A percentile compares a stretch with the other conserved stretches of the same genome.
Conservation (phyloP, 768 basidiomycete species). For the Pulveroboletus sp. region DNA sequence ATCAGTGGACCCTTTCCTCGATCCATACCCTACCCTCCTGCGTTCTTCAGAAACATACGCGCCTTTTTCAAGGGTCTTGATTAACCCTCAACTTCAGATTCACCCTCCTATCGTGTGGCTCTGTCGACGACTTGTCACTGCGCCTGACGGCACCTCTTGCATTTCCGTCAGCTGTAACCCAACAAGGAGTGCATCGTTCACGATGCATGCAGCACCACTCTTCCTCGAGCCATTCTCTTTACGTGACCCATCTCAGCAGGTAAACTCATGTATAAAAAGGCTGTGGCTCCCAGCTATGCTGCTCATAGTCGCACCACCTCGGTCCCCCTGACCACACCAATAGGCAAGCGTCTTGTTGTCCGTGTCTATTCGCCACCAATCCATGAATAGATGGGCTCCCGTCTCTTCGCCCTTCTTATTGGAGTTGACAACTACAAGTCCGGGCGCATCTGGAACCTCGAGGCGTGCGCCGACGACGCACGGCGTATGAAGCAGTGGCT, state of each 20-base stretch:
- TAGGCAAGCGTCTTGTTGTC: constrained; percentile 9
- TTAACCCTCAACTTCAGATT: constrained; percentile 2
- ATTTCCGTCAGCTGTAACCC: constrained; percentile 19
- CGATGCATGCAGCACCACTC: neutral
- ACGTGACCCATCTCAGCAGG: constrained; percentile 8
- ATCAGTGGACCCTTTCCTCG: neutral
- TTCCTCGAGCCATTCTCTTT: neutral
- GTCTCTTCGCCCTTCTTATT: constrained; percentile 61
- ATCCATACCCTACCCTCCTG: constrained; percentile 1
- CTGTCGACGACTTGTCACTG: constrained; percentile 1
- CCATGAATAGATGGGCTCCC: constrained; percentile 35
- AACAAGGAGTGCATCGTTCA: constrained; percentile 4
- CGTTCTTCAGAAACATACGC: neutral
- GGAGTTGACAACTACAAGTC: constrained; percentile 70
- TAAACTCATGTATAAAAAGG: constrained; percentile 16
- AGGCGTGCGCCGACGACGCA: constrained; percentile 63
- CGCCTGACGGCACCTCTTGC: constrained; percentile 10
- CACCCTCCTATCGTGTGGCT: constrained; percentile 5
- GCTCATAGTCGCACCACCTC: constrained; percentile 10
- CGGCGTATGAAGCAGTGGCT: constrained; percentile 56
- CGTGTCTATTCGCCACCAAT: constrained; percentile 5
- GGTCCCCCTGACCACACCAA: neutral
- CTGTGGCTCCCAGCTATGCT: neutral
- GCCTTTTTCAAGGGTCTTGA: neutral
- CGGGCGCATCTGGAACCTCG: constrained; percentile 58